Evolutionary conservation across 345 rosid species (phyloP).

Genomic region (Lumnitzera racemosa): DNA sequence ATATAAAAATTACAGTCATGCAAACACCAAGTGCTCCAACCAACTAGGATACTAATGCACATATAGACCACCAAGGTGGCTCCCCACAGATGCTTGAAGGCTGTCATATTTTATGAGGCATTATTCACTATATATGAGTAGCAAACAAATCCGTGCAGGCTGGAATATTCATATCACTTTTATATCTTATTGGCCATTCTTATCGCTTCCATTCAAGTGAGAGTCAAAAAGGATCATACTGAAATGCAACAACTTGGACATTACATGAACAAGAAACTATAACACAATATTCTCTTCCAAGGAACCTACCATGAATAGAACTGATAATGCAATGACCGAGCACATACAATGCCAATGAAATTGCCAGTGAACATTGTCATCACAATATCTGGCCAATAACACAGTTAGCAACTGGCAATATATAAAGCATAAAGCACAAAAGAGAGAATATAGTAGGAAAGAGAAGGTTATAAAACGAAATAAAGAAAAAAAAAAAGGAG

Average conservation of each 20-base stretch:
- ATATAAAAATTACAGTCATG: too few relatives aligned
- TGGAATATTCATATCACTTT: too few relatives aligned
- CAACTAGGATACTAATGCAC: too few relatives aligned
- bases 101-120: too few relatives aligned
- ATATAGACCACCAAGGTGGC: too few relatives aligned
- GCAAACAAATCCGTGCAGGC: too few relatives aligned
- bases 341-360: slow-evolving; percentile 81
- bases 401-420: slow-evolving; percentile 12
- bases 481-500: background rate
- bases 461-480: background rate
- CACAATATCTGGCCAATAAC: slow-evolving; percentile 51
- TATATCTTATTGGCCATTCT: too few relatives aligned
- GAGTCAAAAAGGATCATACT: background rate
- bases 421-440: too few relatives aligned
- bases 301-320: slow-evolving; percentile 81
- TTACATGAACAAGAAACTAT: background rate
- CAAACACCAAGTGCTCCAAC: too few relatives aligned
- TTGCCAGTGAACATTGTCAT: slow-evolving; percentile 75
- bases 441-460: background rate
- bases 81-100: too few relatives aligned
- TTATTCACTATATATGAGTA: too few relatives aligned
- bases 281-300: background rate
- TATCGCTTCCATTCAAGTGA: background rate
- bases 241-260: background rate
- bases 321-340: slow-evolving; percentile 95